These are phyloP conservation scores for Aschersonia sp. DNA, from an alignment of 2,329 filamentous ascomycete genomes.

Conservation along the genomic window DNA sequence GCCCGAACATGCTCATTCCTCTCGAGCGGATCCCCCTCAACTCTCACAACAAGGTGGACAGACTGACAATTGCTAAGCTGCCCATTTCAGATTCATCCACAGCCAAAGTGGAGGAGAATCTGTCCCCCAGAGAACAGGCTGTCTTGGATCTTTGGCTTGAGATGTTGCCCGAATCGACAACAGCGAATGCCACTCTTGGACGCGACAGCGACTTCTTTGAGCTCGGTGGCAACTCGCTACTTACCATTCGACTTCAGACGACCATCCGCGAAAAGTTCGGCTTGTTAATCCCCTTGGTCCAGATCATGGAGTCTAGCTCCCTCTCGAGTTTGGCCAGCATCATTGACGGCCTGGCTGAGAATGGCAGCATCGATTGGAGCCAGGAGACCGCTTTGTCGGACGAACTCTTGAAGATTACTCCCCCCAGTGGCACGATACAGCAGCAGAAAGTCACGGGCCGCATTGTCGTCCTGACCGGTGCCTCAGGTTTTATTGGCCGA, in stretches of 20 bases:
- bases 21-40: constrained; percentile 1
- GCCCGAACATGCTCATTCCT: constrained; percentile 1
- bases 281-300: constrained; percentile 16
- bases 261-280: constrained; percentile 16
- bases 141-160: constrained; percentile 4
- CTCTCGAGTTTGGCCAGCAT: constrained; percentile 22
- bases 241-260: constrained; percentile 19
- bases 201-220: constrained; percentile 23
- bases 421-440: not conserved
- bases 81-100: constrained; percentile 7
- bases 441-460: not conserved
- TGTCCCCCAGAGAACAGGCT: constrained; percentile 8
- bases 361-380: constrained; percentile 12
- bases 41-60: constrained; percentile 10
- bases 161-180: not conserved
- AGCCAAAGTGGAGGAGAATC: not conserved
- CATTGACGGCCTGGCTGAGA: not conserved
- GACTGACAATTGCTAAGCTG: constrained; percentile 11
- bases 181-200: constrained; percentile 1
- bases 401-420: not conserved
- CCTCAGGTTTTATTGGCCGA: constrained; percentile 3
- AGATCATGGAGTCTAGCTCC: constrained; percentile 22
- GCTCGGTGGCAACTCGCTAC: constrained; percentile 25
- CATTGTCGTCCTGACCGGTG: constrained; percentile 3
- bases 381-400: constrained; percentile 7